Conservation (phyloP, 1,139 yeast genomes). For the Sugiyamaella novakii region DNA sequence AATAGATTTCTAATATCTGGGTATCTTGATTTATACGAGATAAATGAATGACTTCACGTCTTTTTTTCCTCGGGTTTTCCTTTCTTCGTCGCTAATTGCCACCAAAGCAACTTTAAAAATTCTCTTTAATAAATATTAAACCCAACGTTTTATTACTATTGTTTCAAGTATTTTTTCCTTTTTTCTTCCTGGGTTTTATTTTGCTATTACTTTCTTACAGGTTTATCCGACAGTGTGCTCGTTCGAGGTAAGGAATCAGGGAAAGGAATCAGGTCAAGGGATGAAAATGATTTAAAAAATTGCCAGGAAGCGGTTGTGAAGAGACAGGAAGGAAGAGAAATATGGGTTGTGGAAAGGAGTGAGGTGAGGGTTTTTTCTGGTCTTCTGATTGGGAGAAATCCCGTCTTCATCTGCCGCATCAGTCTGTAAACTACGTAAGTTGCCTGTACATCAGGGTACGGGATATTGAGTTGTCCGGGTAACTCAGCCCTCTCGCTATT, state of each 20-base stretch:
- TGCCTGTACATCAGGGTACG: constrained; percentile 11
- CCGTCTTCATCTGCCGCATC: constrained; percentile 9
- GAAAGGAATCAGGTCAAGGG: constrained; percentile 20
- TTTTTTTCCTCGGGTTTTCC: too few relatives aligned
- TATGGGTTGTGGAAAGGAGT: constrained; percentile 20
- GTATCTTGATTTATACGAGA: too few relatives aligned
- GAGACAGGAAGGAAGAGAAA: constrained; percentile 4
- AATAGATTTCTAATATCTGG: too few relatives aligned
- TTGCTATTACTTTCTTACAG: too few relatives aligned
- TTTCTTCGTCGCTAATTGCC: too few relatives aligned
- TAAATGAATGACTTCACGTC: too few relatives aligned
- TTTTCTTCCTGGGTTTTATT: background rate
- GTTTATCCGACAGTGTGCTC: background rate
- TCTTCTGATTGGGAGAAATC: constrained; percentile 12
- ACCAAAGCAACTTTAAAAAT: too few relatives aligned
- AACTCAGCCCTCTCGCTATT: too few relatives aligned
- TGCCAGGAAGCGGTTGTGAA: constrained; percentile 13
- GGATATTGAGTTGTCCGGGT: background rate
- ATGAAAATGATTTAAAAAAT: constrained; percentile 6
- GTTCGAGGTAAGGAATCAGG: constrained; percentile 21
- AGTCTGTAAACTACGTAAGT: constrained; percentile 12
- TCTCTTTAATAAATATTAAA: too few relatives aligned
- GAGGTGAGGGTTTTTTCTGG: constrained; percentile 15
- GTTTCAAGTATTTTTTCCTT: too few relatives aligned
- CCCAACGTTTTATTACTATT: too few relatives aligned